Percentiles rank a stretch among this genome's conserved stretches.
Conservation (phyloP, 371 early-diverging fungal species). For the Lichtheimia corymbifera region DNA sequence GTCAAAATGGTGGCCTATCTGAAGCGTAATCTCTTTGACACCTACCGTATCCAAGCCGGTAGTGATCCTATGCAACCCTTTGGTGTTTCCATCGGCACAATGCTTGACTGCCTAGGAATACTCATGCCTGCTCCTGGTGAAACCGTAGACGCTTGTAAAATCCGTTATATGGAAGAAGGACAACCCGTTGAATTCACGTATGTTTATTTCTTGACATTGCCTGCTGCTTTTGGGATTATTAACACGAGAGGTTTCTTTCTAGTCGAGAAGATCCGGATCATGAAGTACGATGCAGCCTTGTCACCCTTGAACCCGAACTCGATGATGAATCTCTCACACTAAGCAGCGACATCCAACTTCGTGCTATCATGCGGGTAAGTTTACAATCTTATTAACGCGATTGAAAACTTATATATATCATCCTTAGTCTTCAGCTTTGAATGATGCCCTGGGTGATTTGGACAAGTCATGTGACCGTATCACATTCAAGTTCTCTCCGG, state of each 20-base stretch:
- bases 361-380: slow-evolving; percentile 31
- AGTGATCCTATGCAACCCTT: slow-evolving; percentile 23
- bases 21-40: slow-evolving; percentile 30
- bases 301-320: slow-evolving; percentile 34
- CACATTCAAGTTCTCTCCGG: slow-evolving; percentile 31
- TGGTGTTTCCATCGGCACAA: slow-evolving; percentile 24
- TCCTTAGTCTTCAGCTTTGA: slow-evolving; percentile 23
- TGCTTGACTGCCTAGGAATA: slow-evolving; percentile 31
- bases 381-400: too few species aligned
- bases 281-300: slow-evolving; percentile 22
- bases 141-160: slow-evolving; percentile 27
- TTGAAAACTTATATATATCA: too few species aligned
- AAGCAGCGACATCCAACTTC: slow-evolving; percentile 11
- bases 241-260: neutral
- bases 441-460: slow-evolving; percentile 33
- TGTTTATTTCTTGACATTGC: neutral
- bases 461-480: slow-evolving; percentile 29
- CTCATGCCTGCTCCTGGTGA: slow-evolving; percentile 14
- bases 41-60: slow-evolving; percentile 13
- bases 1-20: slow-evolving; percentile 40
- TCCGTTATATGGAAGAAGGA: slow-evolving; percentile 32
- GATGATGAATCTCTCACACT: slow-evolving; percentile 24
- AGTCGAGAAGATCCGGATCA: slow-evolving; percentile 26
- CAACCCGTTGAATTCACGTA: slow-evolving; percentile 28
- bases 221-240: neutral